Evolutionary conservation across 345 rosid genomes (phyloP), one percentile per base, ranked within the genome.

Genomic region (Luvunga scandens): DNA sequence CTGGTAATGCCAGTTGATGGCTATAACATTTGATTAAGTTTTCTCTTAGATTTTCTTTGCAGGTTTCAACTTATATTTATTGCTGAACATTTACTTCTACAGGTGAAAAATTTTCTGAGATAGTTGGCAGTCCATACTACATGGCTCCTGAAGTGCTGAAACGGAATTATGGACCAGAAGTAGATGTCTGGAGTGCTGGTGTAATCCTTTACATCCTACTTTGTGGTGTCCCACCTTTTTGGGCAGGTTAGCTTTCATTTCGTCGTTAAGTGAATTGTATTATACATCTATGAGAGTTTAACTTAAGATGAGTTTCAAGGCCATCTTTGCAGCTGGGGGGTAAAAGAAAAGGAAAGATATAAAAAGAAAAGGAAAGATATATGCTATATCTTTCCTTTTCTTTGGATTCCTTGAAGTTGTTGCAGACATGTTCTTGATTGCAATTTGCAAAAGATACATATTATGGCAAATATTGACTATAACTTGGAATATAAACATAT

Each of bases 61-160:
- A 59, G 13, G 50, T 65, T 63, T 14, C 31, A 55, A n/a, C 33
- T 48, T 75, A 24, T 19, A 36, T 45, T 24, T 70, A n/a, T 56
- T 71, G 36, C 69, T 80, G 82, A 78, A 75, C 56, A 66, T 21
- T 74, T 28, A 59, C 72, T 78, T 63, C 42, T 84, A 61, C 88
- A 97, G 98, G 93, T 39, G 96, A 97, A 84, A 90, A 67, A 70
- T 97, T 97, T 79, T 85, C 81, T 36, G 98, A 97, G 88, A 97
- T 97, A 60, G 97, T 97, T 70, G 98, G 98, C 64, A 97, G 98
- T 85, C 99, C 99, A 0, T 92, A 94, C 81, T 97, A 94, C 89
- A 94, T 97, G 99, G 99, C 99, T 83, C 98, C 98, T 0, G 98
- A 95, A 89, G 98, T 95, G 66, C 88, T 95, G 45, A 93, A 88